Base-by-base conservation (phyloP, 176 grass and related monocot species). In the Avena sativa region DNA sequence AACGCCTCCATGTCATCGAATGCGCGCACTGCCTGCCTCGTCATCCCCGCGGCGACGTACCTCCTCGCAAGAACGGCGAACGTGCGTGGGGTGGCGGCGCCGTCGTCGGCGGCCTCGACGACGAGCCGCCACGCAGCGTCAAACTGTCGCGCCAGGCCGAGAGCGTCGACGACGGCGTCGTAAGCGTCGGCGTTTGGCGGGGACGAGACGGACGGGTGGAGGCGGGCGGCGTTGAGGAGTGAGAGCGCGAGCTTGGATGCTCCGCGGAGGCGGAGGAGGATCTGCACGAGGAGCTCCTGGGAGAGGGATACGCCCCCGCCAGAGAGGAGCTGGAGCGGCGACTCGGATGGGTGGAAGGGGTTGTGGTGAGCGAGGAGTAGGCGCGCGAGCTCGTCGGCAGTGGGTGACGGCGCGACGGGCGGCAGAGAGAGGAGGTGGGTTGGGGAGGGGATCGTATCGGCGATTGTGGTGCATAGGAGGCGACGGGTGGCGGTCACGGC, bases 1-100 rank as follows among this genome's bases (percentile, higher is more conserved):
- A 98, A 98, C 60, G 96, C 96, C 79, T 98, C 96, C 96, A 98
- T 96, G 79, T 98, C 93, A 19, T 98, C 93, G 64, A 98, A 98
- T 5, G 96, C 76, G 49, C 92, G 83, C 26, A 98, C 66, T 1
- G 96, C 93, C 85, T 98, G 93, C 64, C 93, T 83, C 2, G 96
- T 94, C 86, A 98, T 83, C 9, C 93, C 92, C 2, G 90, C 90
- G 2, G 96, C 96, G 70, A 98, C 53, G 44, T 91, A 89, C 83
- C 96, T 88, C 87, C 96, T 82, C 16, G 94, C 86, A 2, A 94
- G 79, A 26, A 98, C 89, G 1, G 92, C 88, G 89, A 98, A 98
- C 34, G 92, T 90, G 63, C 86, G 91, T 11, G 90, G 78, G 30
- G 93, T 80, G 9, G 92, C 93, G 46, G 78, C 87, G 53, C 88